Evolutionary conservation across 176 grass and related monocot species (phyloP).

Genomic region (Rhipidocladum racemiflorum): DNA sequence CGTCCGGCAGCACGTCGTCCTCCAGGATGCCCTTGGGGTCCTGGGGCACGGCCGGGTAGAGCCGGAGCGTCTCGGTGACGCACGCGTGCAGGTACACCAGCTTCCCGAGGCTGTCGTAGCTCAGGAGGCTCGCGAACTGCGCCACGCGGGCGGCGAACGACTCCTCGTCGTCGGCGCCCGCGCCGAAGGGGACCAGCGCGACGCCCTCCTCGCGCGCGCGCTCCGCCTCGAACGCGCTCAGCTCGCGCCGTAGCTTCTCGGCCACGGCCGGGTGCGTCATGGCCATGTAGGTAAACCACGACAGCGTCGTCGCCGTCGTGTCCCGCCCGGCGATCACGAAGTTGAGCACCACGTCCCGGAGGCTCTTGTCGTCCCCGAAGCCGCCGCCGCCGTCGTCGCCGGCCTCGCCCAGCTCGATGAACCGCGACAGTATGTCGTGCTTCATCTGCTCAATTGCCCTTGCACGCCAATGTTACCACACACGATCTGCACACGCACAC

Average conservation of each 20-base stretch:
- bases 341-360: conserved; percentile 89
- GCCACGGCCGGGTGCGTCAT: conserved; percentile 64
- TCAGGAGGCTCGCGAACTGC: conserved; percentile 68
- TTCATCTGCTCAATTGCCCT: conserved; percentile 53
- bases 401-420: conserved; percentile 81
- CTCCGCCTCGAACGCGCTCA: conserved; percentile 68
- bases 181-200: conserved; percentile 28
- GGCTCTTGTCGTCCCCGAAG: conserved; percentile 80
- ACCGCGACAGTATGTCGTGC: conserved; percentile 91
- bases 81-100: conserved; percentile 90
- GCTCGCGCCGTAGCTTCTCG: conserved; percentile 65
- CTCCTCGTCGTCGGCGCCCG: not conserved
- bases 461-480: not conserved
- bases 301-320: conserved; percentile 88
- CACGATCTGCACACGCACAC: not conserved
- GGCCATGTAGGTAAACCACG: conserved; percentile 93
- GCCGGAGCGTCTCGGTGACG: conserved; percentile 81
- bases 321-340: conserved; percentile 89
- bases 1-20: conserved; percentile 91
- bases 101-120: conserved; percentile 72
- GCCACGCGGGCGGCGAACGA: conserved; percentile 43
- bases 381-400: conserved; percentile 15
- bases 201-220: conserved; percentile 60
- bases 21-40: conserved; percentile 85
- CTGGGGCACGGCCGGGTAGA: conserved; percentile 87